Percentiles rank a stretch among this genome's conserved stretches.
Conservation (phyloP, 2,329 filamentous ascomycete genomes). For the Pseudocercospora musae region DNA sequence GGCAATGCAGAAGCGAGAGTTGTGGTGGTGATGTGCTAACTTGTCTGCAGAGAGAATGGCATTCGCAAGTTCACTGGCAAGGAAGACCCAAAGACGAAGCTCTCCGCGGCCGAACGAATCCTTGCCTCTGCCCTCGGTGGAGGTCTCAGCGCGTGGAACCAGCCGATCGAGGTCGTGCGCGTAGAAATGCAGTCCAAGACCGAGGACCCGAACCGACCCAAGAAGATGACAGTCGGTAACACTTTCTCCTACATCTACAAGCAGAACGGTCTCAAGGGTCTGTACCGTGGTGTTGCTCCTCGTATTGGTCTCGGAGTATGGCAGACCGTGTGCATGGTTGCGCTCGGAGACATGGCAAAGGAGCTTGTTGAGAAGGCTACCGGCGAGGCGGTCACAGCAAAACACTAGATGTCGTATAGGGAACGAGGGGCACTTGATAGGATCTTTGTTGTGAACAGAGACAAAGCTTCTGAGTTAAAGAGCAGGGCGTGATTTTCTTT, state of each 20-base stretch:
- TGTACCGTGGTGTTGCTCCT: slow-evolving; percentile 93
- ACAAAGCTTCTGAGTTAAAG: background rate
- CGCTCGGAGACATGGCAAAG: slow-evolving; percentile 80
- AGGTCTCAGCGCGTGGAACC: slow-evolving; percentile 96
- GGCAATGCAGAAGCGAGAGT: background rate
- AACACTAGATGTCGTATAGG: slow-evolving; percentile 50
- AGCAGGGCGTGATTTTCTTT: slow-evolving; percentile 1
- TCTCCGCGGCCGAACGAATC: slow-evolving; percentile 82
- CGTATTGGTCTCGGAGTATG: slow-evolving; percentile 94
- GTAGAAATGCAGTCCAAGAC: slow-evolving; percentile 99
- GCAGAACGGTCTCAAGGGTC: slow-evolving; percentile 80
- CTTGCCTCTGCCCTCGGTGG: slow-evolving; percentile 81
- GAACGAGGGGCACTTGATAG: slow-evolving; percentile 1
- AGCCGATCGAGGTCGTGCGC: slow-evolving; percentile 98
- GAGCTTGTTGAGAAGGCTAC: slow-evolving; percentile 64
- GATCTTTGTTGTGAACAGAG: background rate
- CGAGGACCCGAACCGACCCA: slow-evolving; percentile 92
- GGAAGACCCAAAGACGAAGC: slow-evolving; percentile 67
- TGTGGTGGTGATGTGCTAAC: slow-evolving; percentile 7
- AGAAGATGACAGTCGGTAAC: slow-evolving; percentile 97
- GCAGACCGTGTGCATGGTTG: slow-evolving; percentile 99
- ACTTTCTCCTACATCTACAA: slow-evolving; percentile 80
- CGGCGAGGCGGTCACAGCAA: slow-evolving; percentile 61
- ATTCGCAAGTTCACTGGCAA: slow-evolving; percentile 79
- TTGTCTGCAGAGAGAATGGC: slow-evolving; percentile 60